Evolutionary conservation across 2,329 filamentous ascomycete species (phyloP).

Genomic region (Harringtonia aguacate): DNA sequence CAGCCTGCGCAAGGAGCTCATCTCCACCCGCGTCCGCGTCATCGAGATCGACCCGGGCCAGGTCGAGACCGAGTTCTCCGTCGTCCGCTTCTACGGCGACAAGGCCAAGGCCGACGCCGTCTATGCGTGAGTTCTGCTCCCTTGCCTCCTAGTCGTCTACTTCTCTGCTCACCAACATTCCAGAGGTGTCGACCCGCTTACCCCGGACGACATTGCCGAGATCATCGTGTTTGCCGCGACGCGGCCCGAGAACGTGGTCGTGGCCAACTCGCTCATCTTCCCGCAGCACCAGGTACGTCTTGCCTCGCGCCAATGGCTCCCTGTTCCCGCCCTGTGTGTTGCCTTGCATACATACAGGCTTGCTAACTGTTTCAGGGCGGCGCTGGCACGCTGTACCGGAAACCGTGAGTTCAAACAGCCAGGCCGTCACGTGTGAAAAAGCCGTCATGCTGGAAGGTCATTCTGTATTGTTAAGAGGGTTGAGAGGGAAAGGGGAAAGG

Average conservation of each 20-base stretch:
- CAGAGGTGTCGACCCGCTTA: conserved; percentile 70
- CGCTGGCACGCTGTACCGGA: conserved; percentile 7
- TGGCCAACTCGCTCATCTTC: conserved; percentile 80
- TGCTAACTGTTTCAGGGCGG: conserved; percentile 6
- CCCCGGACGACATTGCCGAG: conserved; percentile 84
- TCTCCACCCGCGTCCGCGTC: conserved; percentile 68
- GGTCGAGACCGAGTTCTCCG: conserved; percentile 87
- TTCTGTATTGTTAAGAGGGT: too few relatives aligned
- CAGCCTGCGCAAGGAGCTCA: conserved; percentile 69
- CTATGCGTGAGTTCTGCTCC: conserved; percentile 52
- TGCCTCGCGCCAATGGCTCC: not conserved
- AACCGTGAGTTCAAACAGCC: not conserved
- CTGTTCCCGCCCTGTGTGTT: not conserved
- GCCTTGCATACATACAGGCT: too few relatives aligned
- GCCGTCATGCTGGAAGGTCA: too few relatives aligned
- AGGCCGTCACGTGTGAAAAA: not conserved
- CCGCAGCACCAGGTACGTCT: conserved; percentile 69
- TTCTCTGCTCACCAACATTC: not conserved
- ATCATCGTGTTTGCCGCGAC: conserved; percentile 78
- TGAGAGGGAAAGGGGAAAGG: too few relatives aligned
- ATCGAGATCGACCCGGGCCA: conserved; percentile 89
- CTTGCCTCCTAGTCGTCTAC: not conserved
- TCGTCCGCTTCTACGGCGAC: conserved; percentile 82
- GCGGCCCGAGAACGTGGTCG: conserved; percentile 77
- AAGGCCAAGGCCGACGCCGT: conserved; percentile 83